Evolutionary conservation across 2,329 filamentous ascomycete species (phyloP).

Genomic region (Fusarium pseudonygamai): DNA sequence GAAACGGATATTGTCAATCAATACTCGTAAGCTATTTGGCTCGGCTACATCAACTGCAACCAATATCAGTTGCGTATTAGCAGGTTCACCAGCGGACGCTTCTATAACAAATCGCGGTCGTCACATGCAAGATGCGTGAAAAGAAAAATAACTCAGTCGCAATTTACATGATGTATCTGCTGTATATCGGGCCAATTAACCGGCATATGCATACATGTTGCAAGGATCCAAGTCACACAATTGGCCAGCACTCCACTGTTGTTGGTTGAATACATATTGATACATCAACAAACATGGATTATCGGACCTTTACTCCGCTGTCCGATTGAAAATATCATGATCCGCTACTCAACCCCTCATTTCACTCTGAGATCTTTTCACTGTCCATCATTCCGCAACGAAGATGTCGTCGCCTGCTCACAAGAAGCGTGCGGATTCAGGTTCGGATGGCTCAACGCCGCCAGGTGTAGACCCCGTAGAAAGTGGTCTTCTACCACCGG

Average conservation of each 20-base stretch:
- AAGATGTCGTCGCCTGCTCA: neutral
- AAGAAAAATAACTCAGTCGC: neutral
- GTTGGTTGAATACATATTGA: neutral
- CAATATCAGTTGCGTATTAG: no score
- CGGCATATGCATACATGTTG: neutral
- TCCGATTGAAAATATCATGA: neutral
- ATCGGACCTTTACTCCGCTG: neutral
- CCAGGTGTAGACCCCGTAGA: rapidly evolving
- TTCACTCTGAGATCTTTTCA: rapidly evolving
- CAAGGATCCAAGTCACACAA: neutral
- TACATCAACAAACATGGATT: neutral
- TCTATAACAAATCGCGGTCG: no score
- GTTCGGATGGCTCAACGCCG: rapidly evolving
- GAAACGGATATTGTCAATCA: no score
- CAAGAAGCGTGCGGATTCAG: rapidly evolving
- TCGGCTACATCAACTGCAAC: no score
- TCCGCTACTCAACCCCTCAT: rapidly evolving
- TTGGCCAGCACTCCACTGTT: neutral
- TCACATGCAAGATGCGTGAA: neutral
- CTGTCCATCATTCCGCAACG: rapidly evolving
- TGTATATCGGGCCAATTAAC: neutral
- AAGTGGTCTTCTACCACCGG: neutral
- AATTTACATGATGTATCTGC: neutral
- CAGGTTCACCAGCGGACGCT: no score
- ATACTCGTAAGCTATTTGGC: no score